Percentiles rank a stretch among this genome's conserved stretches.
Conservation (phyloP, 1,139 yeast species). For the Scheffersomyces parashehatae region DNA sequence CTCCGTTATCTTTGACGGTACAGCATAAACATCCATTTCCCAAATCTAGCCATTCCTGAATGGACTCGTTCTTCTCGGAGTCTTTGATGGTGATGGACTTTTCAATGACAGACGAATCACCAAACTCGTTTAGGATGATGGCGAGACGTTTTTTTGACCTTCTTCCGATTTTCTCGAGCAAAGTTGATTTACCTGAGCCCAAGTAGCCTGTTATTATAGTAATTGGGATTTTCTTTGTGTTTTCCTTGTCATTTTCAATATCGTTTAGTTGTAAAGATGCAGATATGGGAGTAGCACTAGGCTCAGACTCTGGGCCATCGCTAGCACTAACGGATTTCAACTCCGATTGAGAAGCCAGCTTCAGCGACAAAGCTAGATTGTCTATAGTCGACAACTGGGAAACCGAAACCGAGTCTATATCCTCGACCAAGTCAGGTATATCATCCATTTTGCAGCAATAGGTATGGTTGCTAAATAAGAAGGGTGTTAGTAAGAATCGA, state of each 20-base stretch:
- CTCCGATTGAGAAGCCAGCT: too few relatives aligned
- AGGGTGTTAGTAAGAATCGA: too few relatives aligned
- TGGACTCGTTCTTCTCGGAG: slow-evolving; percentile 48
- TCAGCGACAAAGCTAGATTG: too few relatives aligned
- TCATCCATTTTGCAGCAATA: slow-evolving; percentile 31
- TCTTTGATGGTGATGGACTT: slow-evolving; percentile 79
- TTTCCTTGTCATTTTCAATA: slow-evolving; percentile 7
- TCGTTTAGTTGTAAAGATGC: neutral
- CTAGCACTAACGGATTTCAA: too few relatives aligned
- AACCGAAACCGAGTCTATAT: slow-evolving; percentile 6
- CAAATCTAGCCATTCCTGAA: slow-evolving; percentile 92
- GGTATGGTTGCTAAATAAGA: too few relatives aligned
- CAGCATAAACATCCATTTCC: slow-evolving; percentile 98
- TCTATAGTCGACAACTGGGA: too few relatives aligned
- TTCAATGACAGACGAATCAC: slow-evolving; percentile 87
- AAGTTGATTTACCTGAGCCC: slow-evolving; percentile 93
- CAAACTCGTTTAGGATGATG: slow-evolving; percentile 87
- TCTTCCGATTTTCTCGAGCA: slow-evolving; percentile 71
- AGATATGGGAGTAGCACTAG: too few relatives aligned
- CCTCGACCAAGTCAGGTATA: slow-evolving; percentile 54
- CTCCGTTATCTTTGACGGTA: slow-evolving; percentile 93
- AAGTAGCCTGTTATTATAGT: slow-evolving; percentile 92
- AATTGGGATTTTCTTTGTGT: slow-evolving; percentile 69
- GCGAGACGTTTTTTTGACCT: slow-evolving; percentile 76
- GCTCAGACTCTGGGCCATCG: too few relatives aligned